Evolutionary conservation across 1,139 yeast species (phyloP), one percentile per base, ranked within the genome.

Genomic region (Meyerozyma athensensis): DNA sequence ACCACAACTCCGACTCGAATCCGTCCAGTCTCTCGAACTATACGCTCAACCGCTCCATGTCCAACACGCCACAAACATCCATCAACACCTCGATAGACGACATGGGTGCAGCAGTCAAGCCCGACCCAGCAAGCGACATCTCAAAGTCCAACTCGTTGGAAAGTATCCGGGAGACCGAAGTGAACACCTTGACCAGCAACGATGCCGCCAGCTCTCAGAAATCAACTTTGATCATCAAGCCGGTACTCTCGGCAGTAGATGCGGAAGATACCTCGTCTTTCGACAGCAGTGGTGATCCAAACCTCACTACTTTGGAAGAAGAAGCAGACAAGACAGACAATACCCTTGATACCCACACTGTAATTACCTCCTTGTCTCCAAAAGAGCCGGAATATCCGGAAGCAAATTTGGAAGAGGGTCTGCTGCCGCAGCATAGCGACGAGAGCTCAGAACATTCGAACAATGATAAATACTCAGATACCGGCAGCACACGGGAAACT

Each of bases 11-110:
- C 12, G 22, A 30, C 23, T 33, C 50, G 13, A 42, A 43, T n/a
- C 52, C 52, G 4, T 44, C 53, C 6, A 48, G 51, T 18, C 37
- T 56, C 5, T 59, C 63, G 4, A 59, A 56, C 35, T 53, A 52
- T 34, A 58, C 56, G 33, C 46, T 62, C 33, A 56, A 53, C 39
- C 49, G 65, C 24, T 55, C 62, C 9, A 45, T 54, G 30, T 55
- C 67, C 1, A 64, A 61, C 33, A 65, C 72, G 4, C 71, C 72
- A 1, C 63, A 62, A 26, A 64, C 71, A 2, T 62, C 68, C 2
- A 61, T 65, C 17, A 55, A 54, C 26, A 47, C 43, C 12, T 28
- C 32, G 10, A 20, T 28, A 12, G 32, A 28, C 32, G 32, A 28
- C 13, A 31, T 33, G 23, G 49, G 43, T n/a, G n/a, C n/a, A n/a